These are phyloP conservation scores for Flueggea neowawraea DNA, from an alignment of 441 rosid genomes.

Conservation along the genomic window DNA sequence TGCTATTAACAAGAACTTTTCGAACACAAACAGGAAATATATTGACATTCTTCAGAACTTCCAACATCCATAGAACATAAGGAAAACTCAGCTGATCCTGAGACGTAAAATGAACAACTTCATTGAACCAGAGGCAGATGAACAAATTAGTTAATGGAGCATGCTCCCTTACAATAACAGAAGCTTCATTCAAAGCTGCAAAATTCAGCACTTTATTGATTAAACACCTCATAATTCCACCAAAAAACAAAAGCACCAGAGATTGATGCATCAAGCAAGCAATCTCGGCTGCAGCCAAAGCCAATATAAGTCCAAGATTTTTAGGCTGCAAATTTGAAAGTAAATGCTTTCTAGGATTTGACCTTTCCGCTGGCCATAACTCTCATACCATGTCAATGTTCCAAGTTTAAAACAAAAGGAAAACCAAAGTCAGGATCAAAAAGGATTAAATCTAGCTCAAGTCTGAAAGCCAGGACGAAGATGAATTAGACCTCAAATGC, in stretches of 20 bases:
- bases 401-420: too few species aligned
- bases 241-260: background rate
- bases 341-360: too few species aligned
- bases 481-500: too few species aligned
- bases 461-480: too few species aligned
- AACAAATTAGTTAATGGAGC: conserved; percentile 72
- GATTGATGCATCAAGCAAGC: background rate
- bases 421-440: too few species aligned
- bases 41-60: conserved; percentile 69
- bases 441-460: too few species aligned
- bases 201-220: background rate
- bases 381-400: too few species aligned
- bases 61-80: conserved; percentile 81
- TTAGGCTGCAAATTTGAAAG: too few species aligned
- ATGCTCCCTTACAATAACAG: conserved; percentile 91
- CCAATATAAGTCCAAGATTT: too few species aligned
- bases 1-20: conserved; percentile 89
- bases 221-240: too few species aligned
- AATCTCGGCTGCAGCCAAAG: too few species aligned
- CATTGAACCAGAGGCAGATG: conserved; percentile 99
- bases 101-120: conserved; percentile 95
- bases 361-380: too few species aligned
- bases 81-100: conserved; percentile 98
- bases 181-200: conserved; percentile 92
- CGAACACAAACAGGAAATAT: conserved; percentile 88